phyloP scores from a whole-genome alignment of 1,284 basidiomycete genomes.

The Abortiporus biennis region DNA sequence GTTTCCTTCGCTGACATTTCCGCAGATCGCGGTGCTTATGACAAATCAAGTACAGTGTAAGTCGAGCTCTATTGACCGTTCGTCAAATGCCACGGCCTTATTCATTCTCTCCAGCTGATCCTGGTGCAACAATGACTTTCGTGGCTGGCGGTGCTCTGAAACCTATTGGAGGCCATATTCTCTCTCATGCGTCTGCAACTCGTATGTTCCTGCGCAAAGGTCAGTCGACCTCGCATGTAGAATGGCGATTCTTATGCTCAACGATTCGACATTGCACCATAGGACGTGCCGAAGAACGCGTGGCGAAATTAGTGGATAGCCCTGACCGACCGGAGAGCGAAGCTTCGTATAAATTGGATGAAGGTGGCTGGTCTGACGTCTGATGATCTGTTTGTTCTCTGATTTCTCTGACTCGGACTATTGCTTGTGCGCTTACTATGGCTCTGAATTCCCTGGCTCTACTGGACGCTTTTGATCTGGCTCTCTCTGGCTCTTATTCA shows the following conservation, averaged over 20 bases:
- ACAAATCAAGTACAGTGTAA: constrained; percentile 91
- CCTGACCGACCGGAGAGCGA: constrained; percentile 90
- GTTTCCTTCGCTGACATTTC: constrained; percentile 14
- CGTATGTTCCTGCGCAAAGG: constrained; percentile 86
- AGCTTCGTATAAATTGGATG: constrained; percentile 86
- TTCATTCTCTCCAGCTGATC: constrained; percentile 57
- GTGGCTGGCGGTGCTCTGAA: constrained; percentile 85
- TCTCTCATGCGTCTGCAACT: constrained; percentile 84
- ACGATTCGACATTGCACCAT: no score
- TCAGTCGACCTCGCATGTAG: constrained; percentile 21
- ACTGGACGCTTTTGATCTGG: no score
- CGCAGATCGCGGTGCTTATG: constrained; percentile 76
- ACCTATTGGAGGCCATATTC: constrained; percentile 82
- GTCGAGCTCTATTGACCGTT: constrained; percentile 13
- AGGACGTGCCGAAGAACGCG: constrained; percentile 91
- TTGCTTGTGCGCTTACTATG: no score
- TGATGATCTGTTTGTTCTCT: constrained; percentile 10
- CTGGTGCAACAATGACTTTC: constrained; percentile 91
- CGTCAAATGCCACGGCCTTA: neutral
- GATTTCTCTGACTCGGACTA: neutral
- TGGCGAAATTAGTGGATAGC: constrained; percentile 92
- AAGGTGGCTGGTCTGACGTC: constrained; percentile 80
- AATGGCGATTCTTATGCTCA: no score
- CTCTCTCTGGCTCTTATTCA: no score
- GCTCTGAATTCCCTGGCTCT: no score